Evolutionary conservation across 805 yeast species (phyloP).

Genomic region (Candida railenensis): DNA sequence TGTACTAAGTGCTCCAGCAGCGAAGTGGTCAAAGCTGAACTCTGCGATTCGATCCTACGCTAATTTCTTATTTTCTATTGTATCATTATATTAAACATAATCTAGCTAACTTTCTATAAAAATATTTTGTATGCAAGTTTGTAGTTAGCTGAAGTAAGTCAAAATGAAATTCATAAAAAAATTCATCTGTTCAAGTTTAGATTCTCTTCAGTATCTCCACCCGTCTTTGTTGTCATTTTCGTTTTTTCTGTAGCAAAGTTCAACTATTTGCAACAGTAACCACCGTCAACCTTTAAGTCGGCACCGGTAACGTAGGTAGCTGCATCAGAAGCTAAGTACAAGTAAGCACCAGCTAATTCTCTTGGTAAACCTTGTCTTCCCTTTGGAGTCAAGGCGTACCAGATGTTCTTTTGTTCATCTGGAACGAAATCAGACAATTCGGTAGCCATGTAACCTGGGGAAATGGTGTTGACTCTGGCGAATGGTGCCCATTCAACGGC

Average conservation of each 20-base stretch:
- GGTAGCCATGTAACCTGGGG: slow-evolving; percentile 85
- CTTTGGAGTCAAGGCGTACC: slow-evolving; percentile 55
- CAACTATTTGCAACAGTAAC: slow-evolving; percentile 41
- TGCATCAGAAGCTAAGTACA: slow-evolving; percentile 80
- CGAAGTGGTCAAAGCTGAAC: too few species aligned
- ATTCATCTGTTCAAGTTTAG: too few species aligned
- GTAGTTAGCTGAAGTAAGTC: too few species aligned
- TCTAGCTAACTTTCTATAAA: too few species aligned
- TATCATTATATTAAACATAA: too few species aligned
- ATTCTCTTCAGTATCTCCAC: too few species aligned
- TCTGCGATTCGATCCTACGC: too few species aligned
- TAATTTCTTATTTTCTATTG: too few species aligned
- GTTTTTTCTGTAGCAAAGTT: slow-evolving; percentile 12
- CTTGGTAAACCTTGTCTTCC: slow-evolving; percentile 75
- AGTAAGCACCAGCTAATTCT: slow-evolving; percentile 77
- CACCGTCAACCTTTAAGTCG: slow-evolving; percentile 79
- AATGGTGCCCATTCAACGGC: slow-evolving; percentile 86
- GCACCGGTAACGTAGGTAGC: slow-evolving; percentile 78
- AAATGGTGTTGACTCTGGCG: slow-evolving; percentile 79
- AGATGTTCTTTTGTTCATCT: slow-evolving; percentile 31
- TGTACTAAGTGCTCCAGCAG: too few species aligned
- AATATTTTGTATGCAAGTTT: too few species aligned
- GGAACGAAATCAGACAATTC: slow-evolving; percentile 52
- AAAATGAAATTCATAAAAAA: too few species aligned
- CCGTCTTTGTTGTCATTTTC: neutral